A percentile compares a stretch with the other conserved stretches of the same genome.
phyloP scores from a whole-genome alignment of 768 basidiomycete species.

The Tulasnella sp. region DNA sequence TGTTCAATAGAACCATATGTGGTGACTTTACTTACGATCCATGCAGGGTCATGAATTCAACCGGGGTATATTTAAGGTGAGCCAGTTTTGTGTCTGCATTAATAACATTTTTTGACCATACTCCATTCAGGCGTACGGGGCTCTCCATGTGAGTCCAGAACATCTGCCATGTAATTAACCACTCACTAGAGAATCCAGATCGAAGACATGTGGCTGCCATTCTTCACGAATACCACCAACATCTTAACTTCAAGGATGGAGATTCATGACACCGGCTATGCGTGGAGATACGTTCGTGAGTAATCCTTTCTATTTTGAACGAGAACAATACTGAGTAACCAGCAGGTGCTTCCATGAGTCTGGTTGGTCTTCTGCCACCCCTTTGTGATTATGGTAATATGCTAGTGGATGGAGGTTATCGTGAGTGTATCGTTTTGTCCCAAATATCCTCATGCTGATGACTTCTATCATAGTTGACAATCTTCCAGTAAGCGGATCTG shows the following conservation, averaged over 20 bases:
- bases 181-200: constrained; percentile 90
- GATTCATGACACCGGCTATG: constrained; percentile 96
- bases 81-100: constrained; percentile 2
- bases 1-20: constrained; percentile 14
- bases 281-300: constrained; percentile 85
- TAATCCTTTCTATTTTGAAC: neutral
- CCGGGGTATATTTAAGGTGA: constrained; percentile 80
- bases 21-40: constrained; percentile 5
- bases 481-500: constrained; percentile 47
- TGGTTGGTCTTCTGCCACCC: constrained; percentile 89
- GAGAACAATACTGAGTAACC: neutral
- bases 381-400: constrained; percentile 88
- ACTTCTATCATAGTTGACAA: constrained; percentile 54
- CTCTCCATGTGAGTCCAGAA: neutral
- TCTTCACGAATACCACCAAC: constrained; percentile 95
- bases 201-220: constrained; percentile 98
- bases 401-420: constrained; percentile 80
- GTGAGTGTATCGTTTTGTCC: constrained; percentile 35
- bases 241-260: constrained; percentile 95
- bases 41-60: constrained; percentile 86
- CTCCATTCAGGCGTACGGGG: constrained; percentile 5
- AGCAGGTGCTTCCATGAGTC: constrained; percentile 87
- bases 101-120: neutral
- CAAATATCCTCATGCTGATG: constrained; percentile 8
- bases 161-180: constrained; percentile 35